Evolutionary conservation across 306 rosid genomes (phyloP), one percentile per base, ranked within the genome.

Genomic region (Fragaria iinumae): DNA sequence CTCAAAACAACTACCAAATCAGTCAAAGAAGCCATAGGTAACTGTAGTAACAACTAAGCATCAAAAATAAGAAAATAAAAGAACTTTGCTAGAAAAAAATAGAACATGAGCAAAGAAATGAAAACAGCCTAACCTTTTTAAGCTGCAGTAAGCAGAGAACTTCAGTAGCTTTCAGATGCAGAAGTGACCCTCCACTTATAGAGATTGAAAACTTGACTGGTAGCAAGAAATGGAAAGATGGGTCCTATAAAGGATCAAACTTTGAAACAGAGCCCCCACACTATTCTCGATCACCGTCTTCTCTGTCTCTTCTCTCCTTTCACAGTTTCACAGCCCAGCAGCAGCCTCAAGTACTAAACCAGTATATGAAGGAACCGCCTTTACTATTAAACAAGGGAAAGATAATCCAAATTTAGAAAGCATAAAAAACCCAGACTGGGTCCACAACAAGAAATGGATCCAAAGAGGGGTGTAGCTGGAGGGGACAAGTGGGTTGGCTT

Each of bases 91-190:
- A 21, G 11, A 21, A 2, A 8, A 10, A 8, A 55, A 16, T 16
- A 21, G 63, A 56, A 56, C 63, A 60, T 25, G 20, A 53, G 17
- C 39, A 62, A 62, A 69, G 34, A 55, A 6, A 65, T 8, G 78
- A 77, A 72, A 29, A 11, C 36, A 59, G 56, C 49, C 85, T 23
- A 74, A 91, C 88, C 91, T 87, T 67, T 83, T 52, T 67, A 43
- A 77, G 77, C 81, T 64, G 77, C 79, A 70, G 80, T 27, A 72
- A 80, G 82, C 52, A 38, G 76, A 50, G 83, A 64, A 62, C 36
- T 52, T 11, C 76, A 32, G 70, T 25, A 59, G 29, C 43, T 65
- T 55, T 12, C 66, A 79, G 79, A 36, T 53, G 41, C 65, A 23
- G 20, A 34, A 45, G 17, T 59, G 66, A 36, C 59, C 80, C 77